Percentiles rank a stretch among this genome's conserved stretches.
Evolutionary conservation across 2,329 filamentous ascomycete genomes (phyloP).

Genomic region (Exophiala phaeomuriformis): DNA sequence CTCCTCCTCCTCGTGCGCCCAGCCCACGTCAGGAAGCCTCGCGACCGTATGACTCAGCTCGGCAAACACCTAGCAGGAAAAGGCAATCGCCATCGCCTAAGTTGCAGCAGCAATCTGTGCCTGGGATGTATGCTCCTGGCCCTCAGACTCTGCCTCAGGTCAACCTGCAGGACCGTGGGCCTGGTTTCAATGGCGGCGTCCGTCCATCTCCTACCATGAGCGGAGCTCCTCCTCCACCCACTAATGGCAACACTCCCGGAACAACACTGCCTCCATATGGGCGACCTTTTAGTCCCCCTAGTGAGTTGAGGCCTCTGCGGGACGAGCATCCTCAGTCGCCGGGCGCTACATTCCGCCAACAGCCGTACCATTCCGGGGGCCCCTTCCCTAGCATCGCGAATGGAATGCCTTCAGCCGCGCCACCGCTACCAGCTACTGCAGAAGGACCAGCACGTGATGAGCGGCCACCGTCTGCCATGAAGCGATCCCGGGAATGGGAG

Average conservation of each 20-base stretch:
- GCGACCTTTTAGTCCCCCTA: constrained; percentile 67
- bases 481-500: constrained; percentile 89
- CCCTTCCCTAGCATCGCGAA: constrained; percentile 60
- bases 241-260: constrained; percentile 48
- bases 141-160: constrained; percentile 48
- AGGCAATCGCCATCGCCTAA: constrained; percentile 54
- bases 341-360: constrained; percentile 74
- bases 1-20: constrained; percentile 61
- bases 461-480: constrained; percentile 70
- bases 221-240: constrained; percentile 44
- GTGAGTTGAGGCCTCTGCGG: constrained; percentile 72
- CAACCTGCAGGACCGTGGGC: constrained; percentile 41
- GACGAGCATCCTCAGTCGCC: constrained; percentile 89
- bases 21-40: constrained; percentile 69
- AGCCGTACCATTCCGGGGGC: constrained; percentile 68
- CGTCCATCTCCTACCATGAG: constrained; percentile 49
- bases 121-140: constrained; percentile 42
- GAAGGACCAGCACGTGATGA: constrained; percentile 63
- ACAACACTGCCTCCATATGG: constrained; percentile 66
- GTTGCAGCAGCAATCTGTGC: constrained; percentile 47
- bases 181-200: constrained; percentile 31
- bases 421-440: constrained; percentile 46
- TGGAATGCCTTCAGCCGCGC: constrained; percentile 51
- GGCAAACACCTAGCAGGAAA: constrained; percentile 45
- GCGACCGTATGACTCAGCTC: constrained; percentile 60